These are phyloP conservation scores for Penicillium salamii DNA, from an alignment of 495 filamentous ascomycete species.

Conservation along the genomic window DNA sequence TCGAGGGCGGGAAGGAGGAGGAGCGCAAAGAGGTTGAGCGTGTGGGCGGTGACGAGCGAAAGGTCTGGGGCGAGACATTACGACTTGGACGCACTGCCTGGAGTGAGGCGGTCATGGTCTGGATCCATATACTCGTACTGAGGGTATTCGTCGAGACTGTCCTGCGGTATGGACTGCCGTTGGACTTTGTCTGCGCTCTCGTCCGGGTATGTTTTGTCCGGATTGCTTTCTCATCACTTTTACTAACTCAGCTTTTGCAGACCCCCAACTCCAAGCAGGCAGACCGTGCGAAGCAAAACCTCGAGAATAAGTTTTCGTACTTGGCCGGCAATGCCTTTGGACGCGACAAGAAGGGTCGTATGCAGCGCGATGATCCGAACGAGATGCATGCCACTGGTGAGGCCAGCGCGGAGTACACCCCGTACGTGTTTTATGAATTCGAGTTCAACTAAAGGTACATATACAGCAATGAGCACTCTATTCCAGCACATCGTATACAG, in stretches of 20 bases:
- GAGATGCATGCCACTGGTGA: constrained; percentile 78
- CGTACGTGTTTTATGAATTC: constrained; percentile 97
- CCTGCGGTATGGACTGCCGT: constrained; percentile 84
- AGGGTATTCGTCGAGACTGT: constrained; percentile 97
- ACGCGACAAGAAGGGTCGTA: constrained; percentile 86
- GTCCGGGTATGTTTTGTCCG: constrained; percentile 63
- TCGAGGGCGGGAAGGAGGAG: constrained; percentile 81
- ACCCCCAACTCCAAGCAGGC: constrained; percentile 70
- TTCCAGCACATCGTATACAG: not conserved
- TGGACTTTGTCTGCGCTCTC: constrained; percentile 81
- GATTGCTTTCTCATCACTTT: not conserved
- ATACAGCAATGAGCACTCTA: constrained; percentile 18
- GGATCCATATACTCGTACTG: constrained; percentile 86
- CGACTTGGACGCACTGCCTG: constrained; percentile 81
- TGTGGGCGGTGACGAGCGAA: constrained; percentile 75
- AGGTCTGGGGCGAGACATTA: constrained; percentile 88
- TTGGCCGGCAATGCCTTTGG: constrained; percentile 94
- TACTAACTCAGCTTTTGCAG: constrained; percentile 40
- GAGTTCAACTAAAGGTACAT: constrained; percentile 57
- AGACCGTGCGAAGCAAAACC: constrained; percentile 72
- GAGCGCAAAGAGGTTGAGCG: constrained; percentile 81
- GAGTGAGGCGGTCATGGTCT: constrained; percentile 92
- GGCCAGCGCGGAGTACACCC: constrained; percentile 77
- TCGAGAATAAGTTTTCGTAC: constrained; percentile 88
- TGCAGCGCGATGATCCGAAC: constrained; percentile 83